Percentiles rank a stretch among this genome's conserved stretches.
Evolutionary conservation across 2,329 filamentous ascomycete genomes (phyloP).

Genomic region (Aotearoamyces nothofagi): DNA sequence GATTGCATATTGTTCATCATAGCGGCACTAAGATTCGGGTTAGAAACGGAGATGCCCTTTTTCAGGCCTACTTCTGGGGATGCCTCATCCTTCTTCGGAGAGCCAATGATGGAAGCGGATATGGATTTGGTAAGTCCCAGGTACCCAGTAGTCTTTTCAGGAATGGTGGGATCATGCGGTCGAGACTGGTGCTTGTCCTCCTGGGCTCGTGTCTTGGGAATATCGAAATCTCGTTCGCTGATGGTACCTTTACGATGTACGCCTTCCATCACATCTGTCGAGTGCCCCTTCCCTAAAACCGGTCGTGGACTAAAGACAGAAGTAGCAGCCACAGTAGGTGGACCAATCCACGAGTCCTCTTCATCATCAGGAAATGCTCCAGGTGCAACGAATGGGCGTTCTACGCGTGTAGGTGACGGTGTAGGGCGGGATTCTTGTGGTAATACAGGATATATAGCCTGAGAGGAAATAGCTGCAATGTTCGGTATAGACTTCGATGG

Average conservation of each 20-base stretch:
- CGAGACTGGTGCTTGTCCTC: conserved; percentile 18
- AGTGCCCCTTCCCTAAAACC: conserved; percentile 41
- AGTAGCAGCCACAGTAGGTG: conserved; percentile 22
- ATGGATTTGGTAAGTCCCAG: conserved; percentile 43
- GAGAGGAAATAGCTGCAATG: conserved; percentile 7
- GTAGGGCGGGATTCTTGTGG: conserved; percentile 6
- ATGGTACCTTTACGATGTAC: conserved; percentile 32
- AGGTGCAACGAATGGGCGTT: conserved; percentile 24
- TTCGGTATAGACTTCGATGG: conserved; percentile 18
- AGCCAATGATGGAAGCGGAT: conserved; percentile 43
- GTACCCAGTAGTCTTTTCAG: conserved; percentile 16
- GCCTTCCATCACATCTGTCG: conserved; percentile 45
- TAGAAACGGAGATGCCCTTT: conserved; percentile 47
- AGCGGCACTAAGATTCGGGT: conserved; percentile 37
- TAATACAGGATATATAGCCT: conserved; percentile 7
- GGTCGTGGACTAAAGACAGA: conserved; percentile 31
- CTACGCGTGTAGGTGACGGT: conserved; percentile 5
- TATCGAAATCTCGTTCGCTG: conserved; percentile 29
- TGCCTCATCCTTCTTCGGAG: conserved; percentile 25
- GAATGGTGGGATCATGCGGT: conserved; percentile 13
- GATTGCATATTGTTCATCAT: conserved; percentile 20
- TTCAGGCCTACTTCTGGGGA: conserved; percentile 24
- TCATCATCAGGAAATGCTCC: conserved; percentile 45
- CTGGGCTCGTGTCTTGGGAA: conserved; percentile 24
- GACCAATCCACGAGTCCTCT: conserved; percentile 47